Conservation (phyloP, 352 stramenopile species). For the Phytophthora fragariaefolia region DNA sequence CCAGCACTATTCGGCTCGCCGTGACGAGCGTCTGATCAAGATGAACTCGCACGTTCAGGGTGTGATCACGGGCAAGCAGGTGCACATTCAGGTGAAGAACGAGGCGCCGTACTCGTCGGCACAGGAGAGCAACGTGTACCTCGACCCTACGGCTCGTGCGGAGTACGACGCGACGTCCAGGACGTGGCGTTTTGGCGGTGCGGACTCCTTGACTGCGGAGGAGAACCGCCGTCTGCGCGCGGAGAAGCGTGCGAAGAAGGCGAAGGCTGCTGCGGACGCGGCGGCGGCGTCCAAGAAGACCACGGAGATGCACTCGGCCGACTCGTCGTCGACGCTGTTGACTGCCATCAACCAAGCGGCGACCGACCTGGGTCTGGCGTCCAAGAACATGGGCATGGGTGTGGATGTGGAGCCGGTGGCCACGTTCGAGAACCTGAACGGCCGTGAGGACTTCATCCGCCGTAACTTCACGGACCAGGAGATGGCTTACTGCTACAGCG, state of each 20-base stretch:
- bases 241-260: constrained; percentile 57
- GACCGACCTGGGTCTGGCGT: constrained; percentile 54
- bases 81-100: constrained; percentile 85
- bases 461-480: constrained; percentile 92
- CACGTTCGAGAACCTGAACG: constrained; percentile 81
- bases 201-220: constrained; percentile 42
- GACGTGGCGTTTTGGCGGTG: constrained; percentile 77
- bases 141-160: constrained; percentile 82
- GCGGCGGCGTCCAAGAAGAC: constrained; percentile 19
- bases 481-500: constrained; percentile 85
- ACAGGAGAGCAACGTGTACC: constrained; percentile 87
- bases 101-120: constrained; percentile 79
- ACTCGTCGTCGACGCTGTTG: constrained; percentile 55
- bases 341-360: constrained; percentile 65
- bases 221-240: constrained; percentile 39
- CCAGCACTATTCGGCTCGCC: constrained; percentile 61
- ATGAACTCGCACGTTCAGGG: constrained; percentile 84
- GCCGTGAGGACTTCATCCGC: constrained; percentile 83
- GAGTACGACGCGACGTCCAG: constrained; percentile 68
- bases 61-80: constrained; percentile 79
- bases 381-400: constrained; percentile 67
- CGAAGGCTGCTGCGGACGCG: constrained; percentile 41
- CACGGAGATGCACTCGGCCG: constrained; percentile 21
- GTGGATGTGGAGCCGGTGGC: constrained; percentile 87
- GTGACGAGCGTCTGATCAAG: constrained; percentile 64